Base-by-base conservation (phyloP, 2,329 filamentous ascomycete species). In the Sporothrix luriei region DNA sequence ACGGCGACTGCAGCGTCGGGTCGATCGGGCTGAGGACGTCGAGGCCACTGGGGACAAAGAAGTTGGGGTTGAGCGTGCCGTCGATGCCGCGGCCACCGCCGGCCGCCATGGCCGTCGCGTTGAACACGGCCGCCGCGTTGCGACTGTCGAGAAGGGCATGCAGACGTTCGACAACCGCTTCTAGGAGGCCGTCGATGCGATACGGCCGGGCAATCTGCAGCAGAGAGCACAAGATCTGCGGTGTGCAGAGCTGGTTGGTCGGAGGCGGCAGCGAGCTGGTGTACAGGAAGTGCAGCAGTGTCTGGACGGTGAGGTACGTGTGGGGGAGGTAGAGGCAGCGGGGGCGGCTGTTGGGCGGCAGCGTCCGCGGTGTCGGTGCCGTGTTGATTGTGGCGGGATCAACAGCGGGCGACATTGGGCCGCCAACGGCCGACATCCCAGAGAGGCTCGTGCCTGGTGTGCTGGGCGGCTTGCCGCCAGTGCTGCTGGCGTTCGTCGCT, bases 71-170 rank as follows among this genome's bases (percentile, higher is more conserved):
- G 40, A 88, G 79, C 1, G 82, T 83, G 49, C 84, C 92, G 68
- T 91, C 89, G 38, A 94, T 92, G 62, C 92, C 91, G 62, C 93
- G 88, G 0, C 95, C 95, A 33, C 95, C 94, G 13, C 95, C 95
- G 1, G 95, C 95, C 0, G 94, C 95, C 95, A 98, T 98, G 68
- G 95, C 95, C 0, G 94, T 95, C 0, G 95, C 95, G 74, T 99
- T 99, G 83, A 99, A 99, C 0, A 99, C 94, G 6, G 95, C 95
- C 0, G 95, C 95, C 0, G 95, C 94, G 74, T 98, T 99, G 61
- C 94, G 87, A 62, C 92, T 95, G 78, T 99, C 95, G 4, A 99
- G 87, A 0, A 96, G 87, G 40, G 91, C 86, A 76, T 99, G 95
- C 0, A 99, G 84, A 9, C 94, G 88, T 79, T 98, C 93, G 11